phyloP scores from a whole-genome alignment of 371 early-diverging fungal genomes.

The Actinomortierella ambigua region DNA sequence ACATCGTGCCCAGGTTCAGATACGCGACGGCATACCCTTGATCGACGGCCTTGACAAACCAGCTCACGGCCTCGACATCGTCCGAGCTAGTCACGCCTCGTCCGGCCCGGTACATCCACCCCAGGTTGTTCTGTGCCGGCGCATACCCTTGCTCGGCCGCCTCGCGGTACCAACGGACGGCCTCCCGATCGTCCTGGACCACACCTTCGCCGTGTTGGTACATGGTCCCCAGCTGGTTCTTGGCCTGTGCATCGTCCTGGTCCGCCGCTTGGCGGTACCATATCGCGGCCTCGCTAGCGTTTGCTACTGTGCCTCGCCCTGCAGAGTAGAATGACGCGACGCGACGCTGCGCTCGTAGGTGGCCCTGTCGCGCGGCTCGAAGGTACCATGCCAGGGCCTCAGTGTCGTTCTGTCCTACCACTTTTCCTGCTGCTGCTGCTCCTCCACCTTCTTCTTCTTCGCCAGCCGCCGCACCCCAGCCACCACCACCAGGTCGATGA shows the following conservation, averaged over 20 bases:
- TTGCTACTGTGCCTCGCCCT: conserved; percentile 69
- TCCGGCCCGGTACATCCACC: conserved; percentile 84
- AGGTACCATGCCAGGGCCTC: conserved; percentile 79
- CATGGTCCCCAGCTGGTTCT: conserved; percentile 72
- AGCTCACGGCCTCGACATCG: conserved; percentile 63
- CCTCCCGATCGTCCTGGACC: conserved; percentile 61
- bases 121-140: conserved; percentile 84
- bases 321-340: conserved; percentile 82
- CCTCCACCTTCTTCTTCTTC: no score
- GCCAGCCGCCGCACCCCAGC: no score
- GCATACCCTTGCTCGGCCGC: conserved; percentile 71
- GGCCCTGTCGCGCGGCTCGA: conserved; percentile 73
- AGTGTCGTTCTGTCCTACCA: conserved; percentile 62
- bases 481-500: no score
- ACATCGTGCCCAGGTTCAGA: conserved; percentile 84
- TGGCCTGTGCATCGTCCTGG: conserved; percentile 57
- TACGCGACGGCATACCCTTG: conserved; percentile 77
- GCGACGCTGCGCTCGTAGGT: conserved; percentile 79
- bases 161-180: conserved; percentile 70
- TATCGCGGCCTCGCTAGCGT: conserved; percentile 69
- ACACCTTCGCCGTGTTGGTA: conserved; percentile 86
- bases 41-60: conserved; percentile 81
- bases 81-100: conserved; percentile 73
- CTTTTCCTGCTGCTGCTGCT: no score
- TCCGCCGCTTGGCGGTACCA: conserved; percentile 76